Evolutionary conservation across 495 filamentous ascomycete species (phyloP).

Genomic region (Penicillium coffeae): DNA sequence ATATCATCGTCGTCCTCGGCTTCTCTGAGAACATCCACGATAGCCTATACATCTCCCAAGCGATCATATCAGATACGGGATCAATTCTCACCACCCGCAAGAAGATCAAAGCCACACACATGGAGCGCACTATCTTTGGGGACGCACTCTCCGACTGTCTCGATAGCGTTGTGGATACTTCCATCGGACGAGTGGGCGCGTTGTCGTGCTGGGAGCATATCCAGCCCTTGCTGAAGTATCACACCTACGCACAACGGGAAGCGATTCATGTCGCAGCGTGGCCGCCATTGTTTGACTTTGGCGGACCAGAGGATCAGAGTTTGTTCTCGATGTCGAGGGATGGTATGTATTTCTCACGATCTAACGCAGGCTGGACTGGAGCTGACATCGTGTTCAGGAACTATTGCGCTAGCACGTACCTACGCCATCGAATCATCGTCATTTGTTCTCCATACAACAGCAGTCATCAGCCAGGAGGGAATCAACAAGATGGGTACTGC

Average conservation of each 20-base stretch:
- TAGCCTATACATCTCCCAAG: conserved; percentile 56
- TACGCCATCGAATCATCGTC: conserved; percentile 51
- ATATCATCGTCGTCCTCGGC: conserved; percentile 49
- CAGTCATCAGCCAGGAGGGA: conserved; percentile 37
- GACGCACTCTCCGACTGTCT: conserved; percentile 46
- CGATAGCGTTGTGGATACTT: conserved; percentile 38
- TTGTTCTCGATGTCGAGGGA: conserved; percentile 3
- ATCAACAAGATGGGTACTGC: conserved; percentile 38
- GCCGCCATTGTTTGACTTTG: conserved; percentile 37
- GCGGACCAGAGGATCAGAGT: background rate
- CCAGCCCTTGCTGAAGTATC: conserved; percentile 58
- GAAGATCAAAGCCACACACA: conserved; percentile 61
- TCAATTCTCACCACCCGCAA: conserved; percentile 41
- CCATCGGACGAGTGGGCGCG: conserved; percentile 42
- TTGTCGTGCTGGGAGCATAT: conserved; percentile 58
- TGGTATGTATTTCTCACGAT: background rate
- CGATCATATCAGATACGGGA: conserved; percentile 45
- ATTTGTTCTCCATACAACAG: conserved; percentile 49
- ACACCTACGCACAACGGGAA: conserved; percentile 47
- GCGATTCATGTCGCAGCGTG: conserved; percentile 58
- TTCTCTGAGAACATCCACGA: conserved; percentile 48
- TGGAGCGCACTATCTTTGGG: conserved; percentile 60
- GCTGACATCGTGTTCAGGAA: conserved; percentile 5
- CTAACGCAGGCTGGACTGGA: background rate
- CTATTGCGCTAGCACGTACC: conserved; percentile 14